Evolutionary conservation across 495 filamentous ascomycete genomes (phyloP), one percentile per base, ranked within the genome.

Genomic region (Lepraria neglecta): DNA sequence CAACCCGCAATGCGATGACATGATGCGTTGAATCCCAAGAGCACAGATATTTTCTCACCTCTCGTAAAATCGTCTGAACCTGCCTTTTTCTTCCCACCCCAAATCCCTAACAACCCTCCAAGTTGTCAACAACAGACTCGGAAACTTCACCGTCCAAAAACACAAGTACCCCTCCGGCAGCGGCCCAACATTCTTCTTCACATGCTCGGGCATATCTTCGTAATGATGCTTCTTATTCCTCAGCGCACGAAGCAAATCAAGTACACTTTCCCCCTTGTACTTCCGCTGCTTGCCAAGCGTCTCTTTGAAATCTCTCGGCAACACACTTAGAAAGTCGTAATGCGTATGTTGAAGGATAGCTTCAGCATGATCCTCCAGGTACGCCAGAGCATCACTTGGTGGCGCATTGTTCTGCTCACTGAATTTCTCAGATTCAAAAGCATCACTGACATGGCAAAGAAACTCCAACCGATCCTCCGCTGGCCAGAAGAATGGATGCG

Each of bases 221-320:
- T 92, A 95, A 72, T 97, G 92, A 62, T 94, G 89, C 63, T 86
- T 86, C 80, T 98, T 98, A 71, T 98, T 98, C n/a, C 94, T 79
- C 61, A 98, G 75, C 10, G 91, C 95, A 6, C 94, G 84, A 27
- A 97, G 73, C 24, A 98, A 76, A 75, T 98, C 94, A 55, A 97
- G 74, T 72, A 98, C 80, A 48, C 82, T 82, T 0, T 79, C 79
- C 0, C 91, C 91, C 3, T 87, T 92, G 72, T 98, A 98, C 70
- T 96, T 97, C 69, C 95, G 82, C 74, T 98, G 95, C 74, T 94
- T 97, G 60, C 91, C 91, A 11, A 97, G 74, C 31, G 83, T 87
- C 24, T 95, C 91, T 60, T 90, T 85, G 69, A 96, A 96, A 15
- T 87, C 82, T 42, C 81, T 81, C 27, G 92, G 89, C 6, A 98